These are phyloP conservation scores for Erodium trifolium DNA, from an alignment of 441 rosid genomes.

Conservation along the genomic window DNA sequence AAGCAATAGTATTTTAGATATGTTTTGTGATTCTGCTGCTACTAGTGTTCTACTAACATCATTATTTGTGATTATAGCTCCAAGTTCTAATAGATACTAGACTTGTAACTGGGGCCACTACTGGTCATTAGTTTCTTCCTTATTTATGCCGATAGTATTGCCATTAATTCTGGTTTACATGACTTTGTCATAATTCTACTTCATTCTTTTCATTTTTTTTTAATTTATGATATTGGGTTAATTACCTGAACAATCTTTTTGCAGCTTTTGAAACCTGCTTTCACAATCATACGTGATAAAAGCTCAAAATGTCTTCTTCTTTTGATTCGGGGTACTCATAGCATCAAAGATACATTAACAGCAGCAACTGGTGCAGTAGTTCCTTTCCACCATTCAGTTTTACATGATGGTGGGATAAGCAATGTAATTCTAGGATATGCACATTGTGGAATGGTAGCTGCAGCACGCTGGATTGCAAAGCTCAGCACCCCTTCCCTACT, in stretches of 20 bases:
- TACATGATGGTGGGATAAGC: conserved; percentile 89
- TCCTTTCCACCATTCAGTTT: conserved; percentile 94
- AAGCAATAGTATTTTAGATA: not conserved
- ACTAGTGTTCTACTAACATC: not conserved
- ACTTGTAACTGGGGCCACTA: not conserved
- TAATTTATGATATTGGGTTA: not conserved
- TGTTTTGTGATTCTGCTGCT: not conserved
- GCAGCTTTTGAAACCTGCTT: conserved; percentile 96
- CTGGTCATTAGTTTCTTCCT: not conserved
- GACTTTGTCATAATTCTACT: conserved; percentile 11
- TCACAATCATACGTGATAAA: conserved; percentile 68
- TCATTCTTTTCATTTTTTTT: conserved; percentile 13
- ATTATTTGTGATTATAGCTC: not conserved
- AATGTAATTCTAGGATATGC: conserved; percentile 95
- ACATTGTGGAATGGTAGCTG: conserved; percentile 99
- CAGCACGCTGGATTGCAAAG: conserved; percentile 97
- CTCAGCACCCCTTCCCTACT: conserved; percentile 69
- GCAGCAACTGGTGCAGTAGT: conserved; percentile 97
- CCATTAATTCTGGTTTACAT: not conserved
- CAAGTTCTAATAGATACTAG: not conserved
- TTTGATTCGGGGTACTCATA: conserved; percentile 90
- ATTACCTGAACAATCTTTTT: conserved; percentile 17
- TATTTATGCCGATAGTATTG: not conserved
- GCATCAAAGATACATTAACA: conserved; percentile 92
- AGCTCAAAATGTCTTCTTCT: conserved; percentile 56